A percentile compares a stretch with the other conserved stretches of the same genome.
Evolutionary conservation across 345 rosid genomes (phyloP).

Genomic region (Boechera stricta): DNA sequence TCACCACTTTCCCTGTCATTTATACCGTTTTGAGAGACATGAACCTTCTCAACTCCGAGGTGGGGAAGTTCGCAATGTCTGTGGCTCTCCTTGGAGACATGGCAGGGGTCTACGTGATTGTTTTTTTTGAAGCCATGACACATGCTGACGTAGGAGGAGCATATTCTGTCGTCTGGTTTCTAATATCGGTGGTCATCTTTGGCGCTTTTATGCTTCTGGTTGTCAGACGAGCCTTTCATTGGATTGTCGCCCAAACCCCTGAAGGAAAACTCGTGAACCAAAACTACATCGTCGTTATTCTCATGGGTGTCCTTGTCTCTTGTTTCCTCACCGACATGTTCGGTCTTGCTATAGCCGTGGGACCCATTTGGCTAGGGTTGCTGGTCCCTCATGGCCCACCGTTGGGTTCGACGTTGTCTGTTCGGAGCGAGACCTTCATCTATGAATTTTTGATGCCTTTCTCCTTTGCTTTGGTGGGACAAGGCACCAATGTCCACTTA

Average conservation of each 20-base stretch:
- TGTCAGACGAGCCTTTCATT: constrained; percentile 41
- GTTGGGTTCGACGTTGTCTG: constrained; percentile 58
- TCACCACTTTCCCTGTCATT: constrained; percentile 57
- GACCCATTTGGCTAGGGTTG: constrained; percentile 71
- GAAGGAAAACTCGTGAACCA: constrained; percentile 63
- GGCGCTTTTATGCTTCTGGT: constrained; percentile 41
- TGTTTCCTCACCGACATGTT: constrained; percentile 73
- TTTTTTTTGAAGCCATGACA: constrained; percentile 48
- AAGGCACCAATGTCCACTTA: constrained; percentile 51
- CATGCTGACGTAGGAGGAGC: constrained; percentile 44
- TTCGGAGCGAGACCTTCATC: constrained; percentile 60
- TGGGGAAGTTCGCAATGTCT: constrained; percentile 62
- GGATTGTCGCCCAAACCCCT: constrained; percentile 63
- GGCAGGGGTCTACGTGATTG: constrained; percentile 39
- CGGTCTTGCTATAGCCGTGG: constrained; percentile 65
- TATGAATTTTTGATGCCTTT: constrained; percentile 66
- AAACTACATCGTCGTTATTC: constrained; percentile 49
- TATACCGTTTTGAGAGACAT: constrained; percentile 57
- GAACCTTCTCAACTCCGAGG: constrained; percentile 69
- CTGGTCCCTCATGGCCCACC: constrained; percentile 76
- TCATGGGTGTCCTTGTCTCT: constrained; percentile 54
- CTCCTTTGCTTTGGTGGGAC: constrained; percentile 59
- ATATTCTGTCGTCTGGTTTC: constrained; percentile 43
- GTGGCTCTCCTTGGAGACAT: constrained; percentile 52
- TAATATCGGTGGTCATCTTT: constrained; percentile 34